phyloP scores from a whole-genome alignment of 2,329 filamentous ascomycete species.

The Lachnellula hyalina region DNA sequence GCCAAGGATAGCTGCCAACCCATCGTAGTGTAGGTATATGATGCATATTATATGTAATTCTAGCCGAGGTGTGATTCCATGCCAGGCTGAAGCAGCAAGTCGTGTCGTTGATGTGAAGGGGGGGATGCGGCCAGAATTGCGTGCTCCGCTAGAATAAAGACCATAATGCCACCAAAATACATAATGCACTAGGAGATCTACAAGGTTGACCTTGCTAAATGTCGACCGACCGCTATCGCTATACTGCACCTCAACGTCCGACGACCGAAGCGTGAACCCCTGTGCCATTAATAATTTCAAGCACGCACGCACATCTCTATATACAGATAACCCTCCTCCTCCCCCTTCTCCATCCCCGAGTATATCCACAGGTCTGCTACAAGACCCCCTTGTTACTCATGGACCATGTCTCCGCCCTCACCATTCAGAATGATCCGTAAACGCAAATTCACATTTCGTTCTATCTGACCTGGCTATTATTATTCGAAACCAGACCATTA shows the following conservation, averaged over 20 bases:
- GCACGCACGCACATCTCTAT: background rate
- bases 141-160: background rate
- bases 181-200: conserved; percentile 1
- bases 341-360: background rate
- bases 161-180: no score
- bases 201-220: conserved; percentile 1
- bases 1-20: conserved; percentile 68
- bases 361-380: conserved; percentile 21
- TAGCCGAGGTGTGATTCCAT: background rate
- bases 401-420: conserved; percentile 20
- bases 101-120: background rate
- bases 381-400: conserved; percentile 15
- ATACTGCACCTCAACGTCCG: conserved; percentile 2
- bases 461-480: conserved; percentile 21
- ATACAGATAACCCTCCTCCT: conserved; percentile 9
- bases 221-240: background rate
- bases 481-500: background rate
- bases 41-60: no score
- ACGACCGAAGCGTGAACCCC: conserved; percentile 10
- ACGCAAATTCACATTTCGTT: conserved; percentile 29
- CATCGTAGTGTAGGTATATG: no score
- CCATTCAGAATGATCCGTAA: conserved; percentile 28
- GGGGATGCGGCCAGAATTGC: background rate
- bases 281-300: conserved; percentile 1
- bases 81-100: background rate